These are phyloP conservation scores for Rhizopogon vinicolor DNA, from an alignment of 768 basidiomycete genomes.

Conservation along the genomic window DNA sequence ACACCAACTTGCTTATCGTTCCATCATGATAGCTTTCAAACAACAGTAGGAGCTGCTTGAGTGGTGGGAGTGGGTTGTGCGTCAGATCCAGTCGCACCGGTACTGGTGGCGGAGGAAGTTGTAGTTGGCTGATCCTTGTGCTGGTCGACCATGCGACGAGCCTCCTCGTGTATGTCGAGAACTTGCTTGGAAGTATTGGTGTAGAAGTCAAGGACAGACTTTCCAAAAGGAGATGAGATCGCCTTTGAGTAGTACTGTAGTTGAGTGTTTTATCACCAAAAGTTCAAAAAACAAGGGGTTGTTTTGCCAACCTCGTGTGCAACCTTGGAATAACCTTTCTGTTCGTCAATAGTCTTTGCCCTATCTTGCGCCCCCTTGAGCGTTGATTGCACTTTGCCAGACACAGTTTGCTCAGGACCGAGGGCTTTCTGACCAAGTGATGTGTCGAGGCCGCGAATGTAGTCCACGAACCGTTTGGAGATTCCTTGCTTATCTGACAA, in stretches of 20 bases:
- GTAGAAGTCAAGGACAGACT: constrained; percentile 78
- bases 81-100: neutral
- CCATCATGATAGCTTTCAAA: neutral
- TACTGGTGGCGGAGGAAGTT: neutral
- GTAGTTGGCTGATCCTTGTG: constrained; percentile 37
- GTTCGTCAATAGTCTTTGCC: constrained; percentile 73
- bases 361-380: constrained; percentile 62
- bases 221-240: constrained; percentile 69
- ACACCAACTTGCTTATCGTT: neutral
- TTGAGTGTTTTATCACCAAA: neutral
- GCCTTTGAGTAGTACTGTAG: constrained; percentile 75
- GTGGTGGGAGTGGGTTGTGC: constrained; percentile 10
- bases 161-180: constrained; percentile 90
- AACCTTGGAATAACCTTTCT: constrained; percentile 68
- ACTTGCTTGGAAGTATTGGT: constrained; percentile 87
- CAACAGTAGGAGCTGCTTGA: neutral
- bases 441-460: constrained; percentile 69
- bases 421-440: constrained; percentile 64
- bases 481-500: constrained; percentile 76
- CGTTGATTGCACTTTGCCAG: constrained; percentile 63
- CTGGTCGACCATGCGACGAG: constrained; percentile 66
- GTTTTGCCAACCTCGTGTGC: constrained; percentile 56
- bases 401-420: constrained; percentile 79
- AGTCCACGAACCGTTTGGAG: constrained; percentile 76
- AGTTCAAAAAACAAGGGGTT: too few relatives aligned